Conservation (phyloP, 306 rosid genomes). For the Vicia faba region DNA sequence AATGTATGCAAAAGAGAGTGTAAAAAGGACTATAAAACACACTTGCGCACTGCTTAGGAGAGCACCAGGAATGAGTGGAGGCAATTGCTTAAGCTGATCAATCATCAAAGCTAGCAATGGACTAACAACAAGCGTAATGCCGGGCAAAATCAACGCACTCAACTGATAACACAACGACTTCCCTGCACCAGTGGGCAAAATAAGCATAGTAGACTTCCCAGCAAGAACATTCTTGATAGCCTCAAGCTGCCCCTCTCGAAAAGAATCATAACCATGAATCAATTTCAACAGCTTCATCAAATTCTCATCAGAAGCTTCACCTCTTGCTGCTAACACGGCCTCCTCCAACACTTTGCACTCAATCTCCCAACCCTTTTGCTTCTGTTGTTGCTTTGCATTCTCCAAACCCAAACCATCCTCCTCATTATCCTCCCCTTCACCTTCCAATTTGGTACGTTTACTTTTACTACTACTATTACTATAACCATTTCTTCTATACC, state of each 20-base stretch:
- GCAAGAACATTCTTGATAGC: slow-evolving; percentile 74
- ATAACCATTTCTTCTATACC: slow-evolving; percentile 36
- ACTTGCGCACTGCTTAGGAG: no score
- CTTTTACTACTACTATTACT: slow-evolving; percentile 35
- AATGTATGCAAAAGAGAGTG: no score
- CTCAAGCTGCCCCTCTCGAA: slow-evolving; percentile 85
- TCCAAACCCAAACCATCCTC: slow-evolving; percentile 50
- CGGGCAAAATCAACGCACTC: slow-evolving; percentile 77
- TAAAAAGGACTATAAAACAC: no score
- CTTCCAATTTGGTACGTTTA: slow-evolving; percentile 26
- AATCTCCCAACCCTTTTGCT: slow-evolving; percentile 42
- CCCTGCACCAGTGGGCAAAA: slow-evolving; percentile 94
- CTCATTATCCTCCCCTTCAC: slow-evolving; percentile 43
- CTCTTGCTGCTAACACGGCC: slow-evolving; percentile 48
- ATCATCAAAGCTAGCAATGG: no score
- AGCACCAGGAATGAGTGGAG: no score
- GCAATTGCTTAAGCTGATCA: no score
- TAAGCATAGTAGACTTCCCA: slow-evolving; percentile 75
- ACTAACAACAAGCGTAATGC: slow-evolving; percentile 84
- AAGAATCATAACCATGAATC: slow-evolving; percentile 67
- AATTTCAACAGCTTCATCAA: slow-evolving; percentile 62
- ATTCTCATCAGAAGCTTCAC: slow-evolving; percentile 67
- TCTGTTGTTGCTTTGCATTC: slow-evolving; percentile 26
- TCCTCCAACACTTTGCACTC: slow-evolving; percentile 46
- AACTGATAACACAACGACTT: slow-evolving; percentile 92